Evolutionary conservation across 164 flowering plant genomes (phyloP).

Genomic region (Berberis thunbergii): DNA sequence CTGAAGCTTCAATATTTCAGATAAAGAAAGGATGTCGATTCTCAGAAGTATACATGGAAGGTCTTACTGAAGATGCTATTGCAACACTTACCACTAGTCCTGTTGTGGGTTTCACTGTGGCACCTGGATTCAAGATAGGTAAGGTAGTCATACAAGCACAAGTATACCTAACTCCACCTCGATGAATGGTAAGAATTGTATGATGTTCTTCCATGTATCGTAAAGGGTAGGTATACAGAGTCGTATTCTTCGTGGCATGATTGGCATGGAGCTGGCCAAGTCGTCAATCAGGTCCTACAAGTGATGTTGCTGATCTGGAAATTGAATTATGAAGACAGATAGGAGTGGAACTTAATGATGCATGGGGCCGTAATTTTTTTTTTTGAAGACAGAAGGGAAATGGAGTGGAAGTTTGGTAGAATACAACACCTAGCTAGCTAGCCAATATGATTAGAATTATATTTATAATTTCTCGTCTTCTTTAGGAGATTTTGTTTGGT

Average conservation of each 20-base stretch:
- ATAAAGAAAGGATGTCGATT: constrained; percentile 41
- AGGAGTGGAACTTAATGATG: too few species aligned
- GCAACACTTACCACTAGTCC: constrained; percentile 6
- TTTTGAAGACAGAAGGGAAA: too few species aligned
- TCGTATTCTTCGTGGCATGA: neutral
- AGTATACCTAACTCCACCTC: constrained; percentile 43
- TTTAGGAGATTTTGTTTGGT: too few species aligned
- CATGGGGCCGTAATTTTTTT: too few species aligned
- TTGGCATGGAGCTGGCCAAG: neutral
- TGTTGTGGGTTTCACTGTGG: constrained; percentile 59
- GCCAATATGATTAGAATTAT: too few species aligned
- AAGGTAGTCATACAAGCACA: constrained; percentile 58
- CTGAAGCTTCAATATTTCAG: constrained; percentile 48
- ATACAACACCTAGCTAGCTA: too few species aligned
- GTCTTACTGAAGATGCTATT: constrained; percentile 31
- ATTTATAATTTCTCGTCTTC: too few species aligned
- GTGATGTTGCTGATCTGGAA: constrained; percentile 1
- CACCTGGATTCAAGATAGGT: constrained; percentile 77
- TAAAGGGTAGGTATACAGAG: neutral
- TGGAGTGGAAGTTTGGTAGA: too few species aligned
- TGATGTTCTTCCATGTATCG: neutral
- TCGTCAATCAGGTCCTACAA: neutral
- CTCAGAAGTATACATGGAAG: constrained; percentile 82
- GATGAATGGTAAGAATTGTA: neutral
- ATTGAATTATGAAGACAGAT: neutral